These are phyloP conservation scores for Acacia melanoxylon DNA, from an alignment of 306 rosid species.

Conservation along the genomic window DNA sequence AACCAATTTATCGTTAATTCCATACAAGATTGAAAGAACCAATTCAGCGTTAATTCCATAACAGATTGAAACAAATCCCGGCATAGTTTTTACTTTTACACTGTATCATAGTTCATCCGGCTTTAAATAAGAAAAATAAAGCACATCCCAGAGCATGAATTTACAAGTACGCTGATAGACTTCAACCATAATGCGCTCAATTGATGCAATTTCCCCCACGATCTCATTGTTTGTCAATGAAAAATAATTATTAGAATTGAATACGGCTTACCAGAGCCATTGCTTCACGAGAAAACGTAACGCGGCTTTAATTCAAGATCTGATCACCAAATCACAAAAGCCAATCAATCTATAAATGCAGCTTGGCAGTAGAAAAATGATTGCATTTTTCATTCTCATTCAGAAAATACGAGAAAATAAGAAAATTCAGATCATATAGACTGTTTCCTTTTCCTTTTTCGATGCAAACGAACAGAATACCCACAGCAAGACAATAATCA, in stretches of 20 bases:
- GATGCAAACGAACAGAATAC: neutral
- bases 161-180: neutral
- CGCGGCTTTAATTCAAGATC: conserved; percentile 46
- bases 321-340: conserved; percentile 17
- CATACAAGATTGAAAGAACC: neutral
- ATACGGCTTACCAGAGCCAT: conserved; percentile 62
- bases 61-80: too few species aligned
- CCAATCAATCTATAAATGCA: neutral
- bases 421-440: neutral
- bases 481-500: neutral
- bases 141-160: neutral
- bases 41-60: neutral
- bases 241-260: neutral
- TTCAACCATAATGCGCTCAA: too few species aligned
- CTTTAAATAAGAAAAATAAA: too few species aligned
- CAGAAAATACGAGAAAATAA: neutral
- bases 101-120: neutral
- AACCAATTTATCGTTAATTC: neutral
- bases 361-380: neutral
- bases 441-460: neutral
- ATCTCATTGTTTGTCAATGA: neutral
- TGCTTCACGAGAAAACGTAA: conserved; percentile 46
- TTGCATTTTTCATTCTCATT: neutral
- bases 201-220: neutral
- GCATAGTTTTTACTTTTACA: neutral